Conservation (phyloP, 306 rosid species). For the Prunus mume region DNA sequence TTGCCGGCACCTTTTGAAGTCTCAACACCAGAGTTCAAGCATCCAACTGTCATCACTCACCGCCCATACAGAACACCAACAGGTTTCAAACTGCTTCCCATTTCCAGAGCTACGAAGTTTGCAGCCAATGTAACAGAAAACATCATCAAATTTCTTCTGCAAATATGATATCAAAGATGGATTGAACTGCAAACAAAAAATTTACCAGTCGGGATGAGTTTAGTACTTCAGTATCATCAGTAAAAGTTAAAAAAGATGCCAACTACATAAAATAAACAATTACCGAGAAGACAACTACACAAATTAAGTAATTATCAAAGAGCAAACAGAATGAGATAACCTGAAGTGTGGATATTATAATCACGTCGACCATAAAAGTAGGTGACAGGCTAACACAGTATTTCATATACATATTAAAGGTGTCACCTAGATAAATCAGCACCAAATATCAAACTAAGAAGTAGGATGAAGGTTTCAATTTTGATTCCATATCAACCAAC, state of each 20-base stretch:
- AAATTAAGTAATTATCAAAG: not conserved
- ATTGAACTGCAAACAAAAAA: constrained; percentile 45
- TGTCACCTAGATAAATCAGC: not conserved
- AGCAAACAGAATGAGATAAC: not conserved
- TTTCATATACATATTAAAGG: not conserved
- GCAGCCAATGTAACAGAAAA: constrained; percentile 5
- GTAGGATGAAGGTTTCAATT: not conserved
- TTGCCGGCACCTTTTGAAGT: not conserved
- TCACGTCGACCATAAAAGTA: not conserved
- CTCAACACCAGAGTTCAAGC: not conserved
- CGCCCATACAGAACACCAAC: too few relatives aligned
- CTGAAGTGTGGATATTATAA: not conserved
- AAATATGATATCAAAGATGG: constrained; percentile 55
- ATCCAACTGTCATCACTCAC: not conserved
- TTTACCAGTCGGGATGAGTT: not conserved
- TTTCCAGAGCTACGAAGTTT: constrained; percentile 4
- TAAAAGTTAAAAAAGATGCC: not conserved
- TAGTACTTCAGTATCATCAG: not conserved
- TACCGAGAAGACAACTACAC: not conserved
- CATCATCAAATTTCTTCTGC: constrained; percentile 48
- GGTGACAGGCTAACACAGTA: not conserved
- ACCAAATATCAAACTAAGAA: not conserved
- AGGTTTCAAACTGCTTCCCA: not conserved
- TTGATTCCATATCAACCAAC: not conserved
- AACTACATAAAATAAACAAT: not conserved